Evolutionary conservation across 2,329 filamentous ascomycete genomes (phyloP).

Genomic region (Huntiella omanensis): DNA sequence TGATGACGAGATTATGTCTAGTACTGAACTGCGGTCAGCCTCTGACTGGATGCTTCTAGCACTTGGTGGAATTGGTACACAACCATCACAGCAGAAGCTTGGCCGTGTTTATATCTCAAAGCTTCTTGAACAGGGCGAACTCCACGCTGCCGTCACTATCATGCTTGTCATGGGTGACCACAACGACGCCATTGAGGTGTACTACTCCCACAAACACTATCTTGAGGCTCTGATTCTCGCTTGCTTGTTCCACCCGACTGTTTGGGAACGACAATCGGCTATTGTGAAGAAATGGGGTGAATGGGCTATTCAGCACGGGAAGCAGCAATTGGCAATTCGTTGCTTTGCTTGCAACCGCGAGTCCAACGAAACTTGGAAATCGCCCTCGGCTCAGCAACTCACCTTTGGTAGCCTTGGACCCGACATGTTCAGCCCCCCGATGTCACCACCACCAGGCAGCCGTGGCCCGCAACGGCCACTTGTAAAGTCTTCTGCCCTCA

Average conservation of each 20-base stretch:
- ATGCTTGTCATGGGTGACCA: constrained; percentile 81
- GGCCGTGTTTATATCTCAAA: constrained; percentile 81
- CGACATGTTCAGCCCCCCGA: constrained; percentile 45
- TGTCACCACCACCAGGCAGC: constrained; percentile 42
- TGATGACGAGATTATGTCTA: constrained; percentile 61
- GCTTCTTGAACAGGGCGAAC: constrained; percentile 70
- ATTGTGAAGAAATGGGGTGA: constrained; percentile 92
- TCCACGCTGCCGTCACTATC: constrained; percentile 83
- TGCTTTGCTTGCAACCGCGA: constrained; percentile 85
- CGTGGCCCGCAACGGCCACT: too few relatives aligned
- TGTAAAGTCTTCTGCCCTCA: constrained; percentile 59
- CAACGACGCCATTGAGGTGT: constrained; percentile 91
- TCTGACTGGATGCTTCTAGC: constrained; percentile 96
- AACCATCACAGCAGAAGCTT: constrained; percentile 67
- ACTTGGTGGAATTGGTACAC: constrained; percentile 64
- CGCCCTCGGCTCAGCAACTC: constrained; percentile 52
- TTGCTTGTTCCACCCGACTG: constrained; percentile 60
- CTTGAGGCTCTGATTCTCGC: constrained; percentile 87
- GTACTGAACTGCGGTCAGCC: constrained; percentile 71
- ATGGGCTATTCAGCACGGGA: constrained; percentile 66
- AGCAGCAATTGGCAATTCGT: constrained; percentile 77
- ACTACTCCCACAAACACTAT: constrained; percentile 74
- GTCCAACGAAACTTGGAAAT: constrained; percentile 71
- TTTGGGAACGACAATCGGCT: constrained; percentile 81
- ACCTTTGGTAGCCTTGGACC: constrained; percentile 35